Base-by-base conservation (phyloP, 768 basidiomycete genomes). In the Neoboletus subvelutipes region DNA sequence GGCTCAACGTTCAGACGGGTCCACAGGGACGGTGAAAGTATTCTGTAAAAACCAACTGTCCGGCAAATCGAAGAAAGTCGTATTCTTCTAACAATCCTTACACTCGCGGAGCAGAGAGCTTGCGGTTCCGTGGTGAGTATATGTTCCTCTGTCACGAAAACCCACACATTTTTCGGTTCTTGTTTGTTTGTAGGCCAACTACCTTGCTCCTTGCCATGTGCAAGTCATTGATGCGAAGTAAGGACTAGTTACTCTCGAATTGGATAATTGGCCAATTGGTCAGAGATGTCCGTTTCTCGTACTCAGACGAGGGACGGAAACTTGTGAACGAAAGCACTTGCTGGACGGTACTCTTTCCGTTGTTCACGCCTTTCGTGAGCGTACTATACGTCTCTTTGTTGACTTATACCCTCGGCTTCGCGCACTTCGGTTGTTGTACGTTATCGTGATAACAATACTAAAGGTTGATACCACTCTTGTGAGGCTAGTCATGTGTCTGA, bases 1-100 rank as follows among this genome's bases (percentile, higher is more conserved):
- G 61, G 57, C 67, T 77, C 0, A 77, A 78, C 50, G 68, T 82
- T 26, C 78, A 73, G 60, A 70, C 76, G 3, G 83, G n/a, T n/a
- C n/a, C 55, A 76, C 80, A 28, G 28, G 79, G 11, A 61, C 69
- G 15, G 65, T 76, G 22, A 77, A 76, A 57, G 59, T 69, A 4
- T 71, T 73, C 42, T 76, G 73, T 26, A 67, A 64, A 54, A 33
- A 20, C 6, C 60, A 63, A 28, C 55, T 66, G 29, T 60, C 71
- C 12, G 53, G 47, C 49, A 64, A 60, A 45, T 57, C 69, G 33
- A 81, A 82, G 66, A 83, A 79, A 59, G 76, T 80, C 12, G 79
- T 86, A 0, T 59, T 70, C 55, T 83, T 83, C 56, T 83, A 62
- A 75, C 53, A 50, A 31, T 33, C 2, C 12, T 33, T 4, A 33